Base-by-base conservation (phyloP, 1,284 basidiomycete species). In the Kwoniella shivajii region DNA sequence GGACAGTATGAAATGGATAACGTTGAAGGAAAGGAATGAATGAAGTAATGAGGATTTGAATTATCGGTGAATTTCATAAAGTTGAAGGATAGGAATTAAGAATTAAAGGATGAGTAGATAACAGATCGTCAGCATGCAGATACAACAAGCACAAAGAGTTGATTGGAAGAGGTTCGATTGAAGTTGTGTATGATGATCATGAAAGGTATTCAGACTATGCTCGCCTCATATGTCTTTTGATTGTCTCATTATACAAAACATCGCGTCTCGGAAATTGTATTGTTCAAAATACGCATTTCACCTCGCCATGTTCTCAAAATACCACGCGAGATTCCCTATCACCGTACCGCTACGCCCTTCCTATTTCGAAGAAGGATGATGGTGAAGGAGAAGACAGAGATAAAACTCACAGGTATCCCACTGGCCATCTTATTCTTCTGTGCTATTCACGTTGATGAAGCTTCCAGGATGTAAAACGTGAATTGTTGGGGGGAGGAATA, bases 361-460 rank as follows among this genome's bases (percentile, higher is more conserved):
- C n/a, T n/a, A n/a, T n/a, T n/a, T n/a, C n/a, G n/a, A n/a, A n/a
- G n/a, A n/a, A 36, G 10, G 34, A 36, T 36, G 10, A 36, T n/a
- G 34, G 42, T 39, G 5, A 37, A 46, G n/a, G 14, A 38, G 20
- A 34, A n/a, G 20, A 41, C 45, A 43, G 42, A 30, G 39, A 34
- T 39, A n/a, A 33, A 31, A 67, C 67, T 65, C 55, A 69, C 67
- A 46, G 67, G 67, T 60, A 67, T 59, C 43, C 63, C 63, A 50
- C 59, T 63, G 27, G 67, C 63, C 67, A 68, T 68, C 10, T 20
- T 44, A 38, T 44, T 20, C 49, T 50, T 30, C 34, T 44, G 22
- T 18, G 14, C 3, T 16, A 22, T 24, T 27, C 42, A 22, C 30
- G 26, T 33, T 20, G 41, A 27, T 38, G 41, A 42, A 16, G 6